These are phyloP conservation scores for Coleophoma crateriformis DNA, from an alignment of 2,329 filamentous ascomycete species.

Conservation along the genomic window DNA sequence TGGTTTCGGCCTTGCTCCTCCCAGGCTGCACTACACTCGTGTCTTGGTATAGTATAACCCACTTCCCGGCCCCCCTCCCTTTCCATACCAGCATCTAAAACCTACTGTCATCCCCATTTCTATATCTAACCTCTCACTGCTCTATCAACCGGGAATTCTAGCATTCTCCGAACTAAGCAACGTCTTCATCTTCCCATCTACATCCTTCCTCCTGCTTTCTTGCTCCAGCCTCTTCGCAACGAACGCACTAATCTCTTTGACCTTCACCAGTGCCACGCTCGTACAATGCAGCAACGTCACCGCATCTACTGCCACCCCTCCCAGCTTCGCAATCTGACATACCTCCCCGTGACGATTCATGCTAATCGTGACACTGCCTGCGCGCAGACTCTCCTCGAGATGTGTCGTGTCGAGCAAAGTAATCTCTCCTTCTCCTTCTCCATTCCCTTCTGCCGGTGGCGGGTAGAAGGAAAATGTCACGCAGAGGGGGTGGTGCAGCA, in stretches of 20 bases:
- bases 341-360: conserved; percentile 27
- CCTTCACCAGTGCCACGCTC: conserved; percentile 68
- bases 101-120: too few relatives aligned
- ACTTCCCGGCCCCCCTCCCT: too few relatives aligned
- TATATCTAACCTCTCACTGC: background rate
- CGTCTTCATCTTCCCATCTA: conserved; percentile 74
- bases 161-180: conserved; percentile 78
- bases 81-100: too few relatives aligned
- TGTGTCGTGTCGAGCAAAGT: conserved; percentile 67
- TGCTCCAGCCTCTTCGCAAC: conserved; percentile 70
- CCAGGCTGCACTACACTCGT: too few relatives aligned
- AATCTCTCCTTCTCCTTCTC: conserved; percentile 61
- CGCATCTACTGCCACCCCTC: conserved; percentile 77
- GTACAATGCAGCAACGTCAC: conserved; percentile 72
- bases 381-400: conserved; percentile 71
- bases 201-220: conserved; percentile 72
- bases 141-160: conserved; percentile 34
- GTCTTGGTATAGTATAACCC: too few relatives aligned
- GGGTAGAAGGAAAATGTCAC: conserved; percentile 81
- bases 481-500: conserved; percentile 88
- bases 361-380: conserved; percentile 72
- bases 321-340: conserved; percentile 68
- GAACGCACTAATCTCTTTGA: conserved; percentile 70
- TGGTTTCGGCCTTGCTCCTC: too few relatives aligned
- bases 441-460: conserved; percentile 33